These are phyloP conservation scores for Apophysomyces elegans DNA, from an alignment of 371 early-diverging fungal genomes.

Conservation along the genomic window DNA sequence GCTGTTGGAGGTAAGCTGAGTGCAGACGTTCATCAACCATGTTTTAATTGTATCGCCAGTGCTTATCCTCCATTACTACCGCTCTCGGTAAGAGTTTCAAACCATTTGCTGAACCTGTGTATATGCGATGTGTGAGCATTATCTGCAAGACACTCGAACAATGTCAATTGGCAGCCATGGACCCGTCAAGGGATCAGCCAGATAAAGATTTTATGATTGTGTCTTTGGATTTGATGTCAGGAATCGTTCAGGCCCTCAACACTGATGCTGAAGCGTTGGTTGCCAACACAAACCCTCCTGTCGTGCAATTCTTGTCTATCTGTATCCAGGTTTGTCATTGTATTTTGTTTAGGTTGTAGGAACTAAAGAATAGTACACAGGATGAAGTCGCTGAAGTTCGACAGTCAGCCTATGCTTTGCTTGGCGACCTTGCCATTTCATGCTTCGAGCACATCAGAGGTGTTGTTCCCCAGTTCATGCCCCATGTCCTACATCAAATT, in stretches of 20 bases:
- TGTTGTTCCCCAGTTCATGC: conserved; percentile 76
- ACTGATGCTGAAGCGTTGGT: conserved; percentile 62
- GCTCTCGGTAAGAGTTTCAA: conserved; percentile 81
- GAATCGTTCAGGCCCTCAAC: conserved; percentile 85
- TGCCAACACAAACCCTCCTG: conserved; percentile 56
- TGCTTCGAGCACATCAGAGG: conserved; percentile 78
- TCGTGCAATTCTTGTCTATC: conserved; percentile 66
- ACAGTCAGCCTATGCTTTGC: conserved; percentile 92
- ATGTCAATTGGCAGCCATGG: conserved; percentile 55
- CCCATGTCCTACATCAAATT: conserved; percentile 74
- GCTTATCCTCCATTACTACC: conserved; percentile 80
- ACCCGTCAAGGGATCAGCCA: conserved; percentile 62
- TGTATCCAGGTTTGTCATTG: conserved; percentile 9
- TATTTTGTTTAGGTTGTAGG: too few relatives aligned
- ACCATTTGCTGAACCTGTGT: conserved; percentile 76
- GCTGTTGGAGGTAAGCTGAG: conserved; percentile 73
- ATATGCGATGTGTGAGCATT: conserved; percentile 77
- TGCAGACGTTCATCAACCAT: neutral
- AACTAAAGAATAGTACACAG: conserved; percentile 27
- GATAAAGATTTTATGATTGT: conserved; percentile 90
- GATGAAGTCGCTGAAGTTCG: conserved; percentile 84
- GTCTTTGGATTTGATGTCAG: conserved; percentile 84
- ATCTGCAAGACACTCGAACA: conserved; percentile 66
- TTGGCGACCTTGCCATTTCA: conserved; percentile 90
- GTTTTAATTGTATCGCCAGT: conserved; percentile 35